Base-by-base conservation (phyloP, 2,329 filamentous ascomycete species). In the Fusarium cyanostomum region DNA sequence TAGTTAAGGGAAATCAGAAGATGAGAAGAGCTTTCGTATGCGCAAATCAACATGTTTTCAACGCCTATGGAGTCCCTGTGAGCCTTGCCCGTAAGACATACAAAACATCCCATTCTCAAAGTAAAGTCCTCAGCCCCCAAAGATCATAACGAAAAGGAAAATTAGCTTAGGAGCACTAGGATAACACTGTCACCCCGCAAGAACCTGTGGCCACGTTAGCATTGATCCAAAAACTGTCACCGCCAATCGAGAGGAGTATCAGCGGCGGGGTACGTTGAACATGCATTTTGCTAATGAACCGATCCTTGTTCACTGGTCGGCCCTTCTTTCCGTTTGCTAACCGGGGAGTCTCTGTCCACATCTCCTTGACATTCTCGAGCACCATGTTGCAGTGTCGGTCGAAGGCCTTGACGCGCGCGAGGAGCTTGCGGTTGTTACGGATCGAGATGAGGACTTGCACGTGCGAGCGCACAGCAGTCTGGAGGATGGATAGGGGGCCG, bases 381-480 rank as follows among this genome's bases (percentile, higher is more conserved):
- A 97, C 92, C 95, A 99, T 98, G 81, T 99, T 99, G 86, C 94
- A 98, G 80, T 99, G 95, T 60, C 95, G 86, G 80, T 99, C 95
- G 77, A 99, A 99, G 7, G 95, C 95, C 84, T 99, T 99, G 74
- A 99, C 94, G 66, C 95, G 91, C 48, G 94, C 95, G 52, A 99
- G 89, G 43, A 99, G 86, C 84, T 99, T 99, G 80, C 94, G 91
- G 84, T 98, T 98, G 86, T 97, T 97, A 68, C 95, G 93, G 81
- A 94, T 94, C 52, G 92, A 97, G 75, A 99, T 97, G 67, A 99
- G 88, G 63, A 99, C 94, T 81, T 98, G 95, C 38, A 91, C 92
- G 82, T 97, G 94, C 67, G 91, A 92, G 76, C 94, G 92, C 56
- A 97, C 95, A 66, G 95, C 95, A 58, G 95, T 97, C 81, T 98